Evolutionary conservation across 495 filamentous ascomycete species (phyloP).

Genomic region (Penicillium herquei): DNA sequence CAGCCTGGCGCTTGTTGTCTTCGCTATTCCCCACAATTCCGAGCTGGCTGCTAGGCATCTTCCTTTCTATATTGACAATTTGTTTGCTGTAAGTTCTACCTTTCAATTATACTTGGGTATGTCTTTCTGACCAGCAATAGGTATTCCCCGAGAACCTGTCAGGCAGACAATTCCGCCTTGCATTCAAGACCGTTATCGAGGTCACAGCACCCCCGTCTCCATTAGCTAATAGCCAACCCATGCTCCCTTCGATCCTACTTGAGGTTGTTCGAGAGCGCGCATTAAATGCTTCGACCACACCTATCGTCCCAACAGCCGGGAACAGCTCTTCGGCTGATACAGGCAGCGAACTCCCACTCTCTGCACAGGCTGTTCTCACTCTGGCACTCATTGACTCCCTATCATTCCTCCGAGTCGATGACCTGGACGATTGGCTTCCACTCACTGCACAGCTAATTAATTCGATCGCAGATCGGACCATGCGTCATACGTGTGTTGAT

Average conservation of each 20-base stretch:
- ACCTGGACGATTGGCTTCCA: conserved; percentile 77
- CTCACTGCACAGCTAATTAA: conserved; percentile 68
- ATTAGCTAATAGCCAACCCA: conserved; percentile 66
- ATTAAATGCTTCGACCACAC: conserved; percentile 49
- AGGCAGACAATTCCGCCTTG: conserved; percentile 85
- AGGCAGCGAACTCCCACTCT: conserved; percentile 46
- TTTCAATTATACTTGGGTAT: neutral
- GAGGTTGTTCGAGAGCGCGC: conserved; percentile 77
- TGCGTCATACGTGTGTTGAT: conserved; percentile 64
- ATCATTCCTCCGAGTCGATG: conserved; percentile 64
- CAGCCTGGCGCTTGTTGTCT: conserved; percentile 75
- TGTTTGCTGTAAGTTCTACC: conserved; percentile 60
- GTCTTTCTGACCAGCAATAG: conserved; percentile 24
- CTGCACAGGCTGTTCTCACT: conserved; percentile 77
- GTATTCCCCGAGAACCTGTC: conserved; percentile 83
- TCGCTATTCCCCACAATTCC: conserved; percentile 76
- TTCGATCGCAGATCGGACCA: conserved; percentile 54
- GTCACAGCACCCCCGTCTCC: conserved; percentile 81
- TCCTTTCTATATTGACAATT: conserved; percentile 81
- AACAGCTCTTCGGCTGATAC: conserved; percentile 29
- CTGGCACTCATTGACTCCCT: conserved; percentile 82
- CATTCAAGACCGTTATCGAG: conserved; percentile 84
- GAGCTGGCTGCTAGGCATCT: conserved; percentile 68
- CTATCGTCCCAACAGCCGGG: conserved; percentile 39
- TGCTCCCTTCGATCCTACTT: conserved; percentile 74